A percentile compares a stretch with the other conserved stretches of the same genome.
phyloP scores from a whole-genome alignment of 768 basidiomycete species.

The Porphyrellus cyaneotinctus region DNA sequence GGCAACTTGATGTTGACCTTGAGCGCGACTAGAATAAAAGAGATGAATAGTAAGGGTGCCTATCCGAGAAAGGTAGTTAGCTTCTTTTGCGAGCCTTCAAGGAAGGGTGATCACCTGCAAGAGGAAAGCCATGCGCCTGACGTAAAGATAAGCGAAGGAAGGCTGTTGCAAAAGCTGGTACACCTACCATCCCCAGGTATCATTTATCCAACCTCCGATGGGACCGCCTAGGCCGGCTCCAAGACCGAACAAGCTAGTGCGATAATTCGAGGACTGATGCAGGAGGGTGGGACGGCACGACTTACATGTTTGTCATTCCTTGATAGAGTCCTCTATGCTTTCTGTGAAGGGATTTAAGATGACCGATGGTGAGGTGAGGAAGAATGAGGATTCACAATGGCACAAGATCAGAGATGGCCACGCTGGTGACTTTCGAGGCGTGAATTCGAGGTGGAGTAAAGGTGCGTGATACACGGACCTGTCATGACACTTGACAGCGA shows the following conservation, averaged over 20 bases:
- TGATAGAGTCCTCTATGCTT: constrained; percentile 89
- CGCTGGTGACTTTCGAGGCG: constrained; percentile 60
- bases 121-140: constrained; percentile 82
- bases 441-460: constrained; percentile 12
- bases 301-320: constrained; percentile 85
- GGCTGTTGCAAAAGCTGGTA: background rate
- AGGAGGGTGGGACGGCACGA: background rate
- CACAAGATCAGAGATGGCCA: constrained; percentile 84
- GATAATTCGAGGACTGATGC: constrained; percentile 9
- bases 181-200: constrained; percentile 78
- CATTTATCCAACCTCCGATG: constrained; percentile 81
- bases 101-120: constrained; percentile 56
- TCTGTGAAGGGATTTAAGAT: constrained; percentile 35
- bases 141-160: constrained; percentile 9
- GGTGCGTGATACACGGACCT: constrained; percentile 40
- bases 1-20: constrained; percentile 80
- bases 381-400: constrained; percentile 57
- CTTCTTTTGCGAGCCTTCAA: background rate
- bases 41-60: constrained; percentile 73
- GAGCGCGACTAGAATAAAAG: constrained; percentile 62
- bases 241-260: constrained; percentile 69
- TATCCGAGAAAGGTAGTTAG: constrained; percentile 33
- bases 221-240: constrained; percentile 81
- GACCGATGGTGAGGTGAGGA: constrained; percentile 1
- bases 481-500: constrained; percentile 69